Conservation (phyloP, 192 early-diverging fungal species). For the Coemansia sp. region DNA sequence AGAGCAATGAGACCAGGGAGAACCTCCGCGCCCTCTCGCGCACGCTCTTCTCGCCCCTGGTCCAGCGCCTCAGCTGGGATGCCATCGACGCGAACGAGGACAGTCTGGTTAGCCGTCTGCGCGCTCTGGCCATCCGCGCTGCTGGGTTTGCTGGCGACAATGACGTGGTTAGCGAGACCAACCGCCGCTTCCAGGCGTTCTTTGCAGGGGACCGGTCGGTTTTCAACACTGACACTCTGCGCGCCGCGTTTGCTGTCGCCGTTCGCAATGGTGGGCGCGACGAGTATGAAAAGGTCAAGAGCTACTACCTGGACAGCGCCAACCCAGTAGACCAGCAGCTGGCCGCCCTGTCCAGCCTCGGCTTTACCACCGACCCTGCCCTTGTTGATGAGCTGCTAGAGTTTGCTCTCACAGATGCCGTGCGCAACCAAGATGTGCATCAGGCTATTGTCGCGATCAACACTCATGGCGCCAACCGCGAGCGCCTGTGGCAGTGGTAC, state of each 20-base stretch:
- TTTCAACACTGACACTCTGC: slow-evolving; percentile 55
- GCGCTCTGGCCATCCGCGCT: slow-evolving; percentile 71
- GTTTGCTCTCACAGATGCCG: slow-evolving; percentile 65
- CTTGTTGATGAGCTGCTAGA: slow-evolving; percentile 64
- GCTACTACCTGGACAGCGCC: slow-evolving; percentile 62
- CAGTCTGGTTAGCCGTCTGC: slow-evolving; percentile 71
- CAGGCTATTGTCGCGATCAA: slow-evolving; percentile 55
- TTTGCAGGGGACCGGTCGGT: slow-evolving; percentile 63
- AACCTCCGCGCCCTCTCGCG: slow-evolving; percentile 69
- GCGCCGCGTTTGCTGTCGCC: slow-evolving; percentile 63
- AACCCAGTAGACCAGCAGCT: slow-evolving; percentile 69
- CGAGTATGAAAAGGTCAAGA: slow-evolving; percentile 65
- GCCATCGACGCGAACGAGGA: slow-evolving; percentile 64
- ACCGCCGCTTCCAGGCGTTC: slow-evolving; percentile 67
- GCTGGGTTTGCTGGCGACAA: slow-evolving; percentile 72
- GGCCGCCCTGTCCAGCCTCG: slow-evolving; percentile 65
- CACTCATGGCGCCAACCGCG: slow-evolving; percentile 58
- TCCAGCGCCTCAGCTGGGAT: slow-evolving; percentile 77
- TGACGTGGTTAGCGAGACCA: slow-evolving; percentile 64
- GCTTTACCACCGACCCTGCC: slow-evolving; percentile 56
- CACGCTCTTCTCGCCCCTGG: slow-evolving; percentile 74
- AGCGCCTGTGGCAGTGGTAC: slow-evolving; percentile 69
- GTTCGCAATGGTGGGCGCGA: slow-evolving; percentile 62
- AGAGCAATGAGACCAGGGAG: slow-evolving; percentile 61
- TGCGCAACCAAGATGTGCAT: slow-evolving; percentile 73